Conservation (phyloP, 805 yeast species). For the Teunomyces panamensis region DNA sequence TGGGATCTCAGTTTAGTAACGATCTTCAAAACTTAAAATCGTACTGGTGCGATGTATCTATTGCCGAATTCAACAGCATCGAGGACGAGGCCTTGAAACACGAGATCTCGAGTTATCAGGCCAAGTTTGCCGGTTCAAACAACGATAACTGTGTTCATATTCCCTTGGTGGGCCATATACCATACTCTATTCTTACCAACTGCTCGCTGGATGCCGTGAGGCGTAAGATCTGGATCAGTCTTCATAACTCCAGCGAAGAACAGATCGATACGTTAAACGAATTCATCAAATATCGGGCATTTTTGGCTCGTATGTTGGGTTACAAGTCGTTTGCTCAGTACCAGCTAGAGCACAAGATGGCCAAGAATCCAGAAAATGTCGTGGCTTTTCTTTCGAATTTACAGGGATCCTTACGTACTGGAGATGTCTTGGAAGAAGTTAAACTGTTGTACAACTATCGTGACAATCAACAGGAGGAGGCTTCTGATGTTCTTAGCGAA, state of each 20-base stretch:
- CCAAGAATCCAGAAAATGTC: conserved; percentile 75
- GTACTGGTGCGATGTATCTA: conserved; percentile 35
- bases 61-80: conserved; percentile 28
- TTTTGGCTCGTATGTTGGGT: conserved; percentile 72
- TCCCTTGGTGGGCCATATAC: conserved; percentile 54
- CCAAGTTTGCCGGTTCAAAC: conserved; percentile 16
- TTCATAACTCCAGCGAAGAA: conserved; percentile 60
- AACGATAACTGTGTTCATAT: conserved; percentile 16
- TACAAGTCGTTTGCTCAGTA: conserved; percentile 70
- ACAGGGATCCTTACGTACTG: conserved; percentile 43
- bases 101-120: conserved; percentile 27
- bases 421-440: conserved; percentile 59
- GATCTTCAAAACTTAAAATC: conserved; percentile 37
- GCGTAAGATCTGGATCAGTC: conserved; percentile 66
- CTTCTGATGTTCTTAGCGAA: conserved; percentile 20
- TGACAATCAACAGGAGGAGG: conserved; percentile 9
- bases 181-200: conserved; percentile 60
- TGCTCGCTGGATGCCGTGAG: conserved; percentile 59
- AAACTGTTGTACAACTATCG: conserved; percentile 40
- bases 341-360: conserved; percentile 88
- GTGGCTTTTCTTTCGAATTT: conserved; percentile 61
- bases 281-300: conserved; percentile 63
- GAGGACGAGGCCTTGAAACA: conserved; percentile 17
- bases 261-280: conserved; percentile 61
- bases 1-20: conserved; percentile 75